Conservation (phyloP, 1,139 yeast species). For the Scheffersomyces cryptocercus region DNA sequence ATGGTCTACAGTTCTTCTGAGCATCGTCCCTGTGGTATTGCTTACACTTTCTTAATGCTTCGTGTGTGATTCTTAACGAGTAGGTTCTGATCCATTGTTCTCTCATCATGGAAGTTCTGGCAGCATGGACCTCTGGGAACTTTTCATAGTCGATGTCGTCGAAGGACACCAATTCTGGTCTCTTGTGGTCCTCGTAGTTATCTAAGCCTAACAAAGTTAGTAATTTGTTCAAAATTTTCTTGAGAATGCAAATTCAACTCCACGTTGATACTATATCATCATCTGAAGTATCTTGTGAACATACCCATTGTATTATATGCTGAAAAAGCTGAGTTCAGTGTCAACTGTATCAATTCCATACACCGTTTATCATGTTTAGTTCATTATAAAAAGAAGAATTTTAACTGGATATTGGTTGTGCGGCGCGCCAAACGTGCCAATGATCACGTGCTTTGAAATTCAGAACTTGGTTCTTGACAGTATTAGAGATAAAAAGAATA, state of each 20-base stretch:
- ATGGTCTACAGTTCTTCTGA: constrained; percentile 60
- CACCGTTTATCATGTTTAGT: background rate
- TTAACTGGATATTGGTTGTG: constrained; percentile 18
- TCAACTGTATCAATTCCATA: constrained; percentile 2
- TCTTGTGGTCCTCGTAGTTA: constrained; percentile 52
- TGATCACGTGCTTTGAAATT: no score
- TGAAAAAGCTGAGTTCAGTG: background rate
- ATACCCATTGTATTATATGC: constrained; percentile 6
- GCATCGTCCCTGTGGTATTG: constrained; percentile 79
- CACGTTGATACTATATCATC: background rate
- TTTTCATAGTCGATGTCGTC: constrained; percentile 80
- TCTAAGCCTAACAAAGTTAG: constrained; percentile 30
- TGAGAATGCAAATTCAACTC: background rate
- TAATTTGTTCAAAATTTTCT: constrained; percentile 1
- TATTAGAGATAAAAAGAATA: no score
- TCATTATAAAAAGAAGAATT: constrained; percentile 19
- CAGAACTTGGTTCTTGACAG: no score
- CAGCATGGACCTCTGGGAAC: constrained; percentile 61
- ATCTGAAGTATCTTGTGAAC: constrained; percentile 3
- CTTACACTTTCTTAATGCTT: constrained; percentile 74
- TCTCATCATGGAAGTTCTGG: constrained; percentile 75
- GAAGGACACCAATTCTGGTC: constrained; percentile 78
- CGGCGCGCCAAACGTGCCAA: constrained; percentile 1
- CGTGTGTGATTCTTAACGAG: constrained; percentile 68
- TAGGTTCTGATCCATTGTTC: constrained; percentile 79